A percentile compares a stretch with the other conserved stretches of the same genome.
Evolutionary conservation across 176 grass and related monocot species (phyloP).

Genomic region (Musa acuminata): DNA sequence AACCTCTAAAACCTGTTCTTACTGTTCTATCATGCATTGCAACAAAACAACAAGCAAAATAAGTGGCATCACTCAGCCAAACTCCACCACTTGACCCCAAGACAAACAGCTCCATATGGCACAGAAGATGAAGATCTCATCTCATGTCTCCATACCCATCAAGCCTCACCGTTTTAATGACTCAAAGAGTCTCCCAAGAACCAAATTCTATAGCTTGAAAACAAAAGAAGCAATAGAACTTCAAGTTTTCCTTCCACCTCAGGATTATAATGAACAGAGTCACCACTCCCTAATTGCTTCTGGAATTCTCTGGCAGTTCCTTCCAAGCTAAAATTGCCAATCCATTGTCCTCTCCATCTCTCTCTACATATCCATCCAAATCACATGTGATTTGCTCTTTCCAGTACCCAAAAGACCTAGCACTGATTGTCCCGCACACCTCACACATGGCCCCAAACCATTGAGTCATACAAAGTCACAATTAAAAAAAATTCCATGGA

Average conservation of each 20-base stretch:
- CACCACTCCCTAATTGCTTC: neutral
- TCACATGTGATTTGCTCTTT: neutral
- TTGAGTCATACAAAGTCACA: neutral
- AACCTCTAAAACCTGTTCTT: neutral
- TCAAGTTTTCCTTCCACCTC: neutral
- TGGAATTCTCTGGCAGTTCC: neutral
- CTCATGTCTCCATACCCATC: neutral
- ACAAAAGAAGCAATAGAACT: neutral
- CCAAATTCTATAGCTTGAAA: no score
- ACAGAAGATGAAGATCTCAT: neutral
- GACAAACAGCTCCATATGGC: neutral
- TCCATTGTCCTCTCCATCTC: neutral
- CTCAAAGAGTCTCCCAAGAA: no score
- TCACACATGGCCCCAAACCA: neutral
- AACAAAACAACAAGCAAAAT: neutral
- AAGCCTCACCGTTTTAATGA: neutral
- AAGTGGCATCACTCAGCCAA: neutral
- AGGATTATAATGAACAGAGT: neutral
- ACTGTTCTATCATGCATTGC: neutral
- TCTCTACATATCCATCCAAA: neutral
- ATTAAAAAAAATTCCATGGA: neutral
- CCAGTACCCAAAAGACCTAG: neutral
- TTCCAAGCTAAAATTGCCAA: neutral
- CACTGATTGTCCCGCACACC: neutral
- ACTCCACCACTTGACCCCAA: neutral